Base-by-base conservation (phyloP, 495 filamentous ascomycete genomes). In the Penicillium maclennaniae region DNA sequence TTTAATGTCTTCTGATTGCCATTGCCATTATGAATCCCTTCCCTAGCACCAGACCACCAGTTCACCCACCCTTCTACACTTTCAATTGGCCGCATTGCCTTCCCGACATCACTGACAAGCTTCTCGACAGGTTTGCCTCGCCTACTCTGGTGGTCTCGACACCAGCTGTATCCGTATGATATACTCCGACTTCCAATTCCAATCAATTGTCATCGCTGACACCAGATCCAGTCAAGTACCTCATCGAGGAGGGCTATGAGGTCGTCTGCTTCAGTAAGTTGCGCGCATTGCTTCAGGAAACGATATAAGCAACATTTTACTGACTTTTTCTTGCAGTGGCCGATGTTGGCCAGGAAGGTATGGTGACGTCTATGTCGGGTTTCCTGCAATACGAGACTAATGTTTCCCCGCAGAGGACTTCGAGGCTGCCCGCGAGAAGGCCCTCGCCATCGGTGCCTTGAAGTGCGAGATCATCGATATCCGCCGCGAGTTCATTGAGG, bases 401-500 rank as follows among this genome's bases (percentile, higher is more conserved):
- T 36, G 45, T 53, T 26, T 19, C 21, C 45, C 46, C 15, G 5
- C 51, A 72, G 79, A 82, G 76, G 83, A 87, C 69, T 87, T 83
- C 67, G 77, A 82, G 54, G 84, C 81, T 53, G 83, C 79, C 49
- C 78, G 84, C 67, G 69, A 76, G 50, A 75, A 74, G 66, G 71
- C 71, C 44, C 52, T 74, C 59, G 82, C 84, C 69, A 78, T 92
- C 53, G 70, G 72, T 65, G 72, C 72, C 20, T 62, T 72, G 59
- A 74, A 74, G 68, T 68, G 65, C 51, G 71, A 70, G 60, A 66
- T 75, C 49, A 60, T 68, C 43, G 70, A 75, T 54, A 77, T 95
- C 53, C 81, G 84, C 62, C 74, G 69, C 60, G 85, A 92, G 69
- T 92, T 96, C 59, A 82, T 95, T 59, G 86, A 92, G 61, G 80